A percentile compares a stretch with the other conserved stretches of the same genome.
Evolutionary conservation across 768 basidiomycete genomes (phyloP).

Genomic region (Hortiboletus flavorubellus): DNA sequence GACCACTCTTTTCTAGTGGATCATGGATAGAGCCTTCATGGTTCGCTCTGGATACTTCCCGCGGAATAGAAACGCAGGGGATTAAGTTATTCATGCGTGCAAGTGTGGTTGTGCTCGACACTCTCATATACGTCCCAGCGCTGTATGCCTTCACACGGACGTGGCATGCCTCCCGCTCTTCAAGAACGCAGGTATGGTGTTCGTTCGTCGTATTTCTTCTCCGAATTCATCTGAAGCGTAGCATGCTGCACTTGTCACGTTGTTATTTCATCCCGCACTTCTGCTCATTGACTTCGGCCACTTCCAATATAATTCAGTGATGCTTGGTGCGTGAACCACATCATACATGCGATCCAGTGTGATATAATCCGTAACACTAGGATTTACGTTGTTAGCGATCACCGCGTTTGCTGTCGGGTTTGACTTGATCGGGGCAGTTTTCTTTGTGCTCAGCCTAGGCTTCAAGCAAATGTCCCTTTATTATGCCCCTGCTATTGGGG

Average conservation of each 20-base stretch:
- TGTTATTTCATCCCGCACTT: constrained; percentile 81
- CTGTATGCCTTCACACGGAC: constrained; percentile 59
- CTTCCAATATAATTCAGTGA: constrained; percentile 93
- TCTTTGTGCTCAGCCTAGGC: constrained; percentile 79
- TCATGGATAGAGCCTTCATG: constrained; percentile 52
- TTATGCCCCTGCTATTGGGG: constrained; percentile 89
- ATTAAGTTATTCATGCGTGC: constrained; percentile 79
- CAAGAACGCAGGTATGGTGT: constrained; percentile 67
- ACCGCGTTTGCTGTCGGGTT: constrained; percentile 64
- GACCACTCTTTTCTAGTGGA: constrained; percentile 36
- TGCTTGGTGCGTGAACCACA: constrained; percentile 62
- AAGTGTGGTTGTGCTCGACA: constrained; percentile 68
- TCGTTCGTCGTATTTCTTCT: not conserved
- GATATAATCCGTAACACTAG: constrained; percentile 32
- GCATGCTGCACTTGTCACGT: constrained; percentile 59
- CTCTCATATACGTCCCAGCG: constrained; percentile 72
- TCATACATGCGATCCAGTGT: not conserved
- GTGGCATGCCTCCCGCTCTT: constrained; percentile 69
- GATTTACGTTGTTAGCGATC: constrained; percentile 65
- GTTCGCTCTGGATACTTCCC: constrained; percentile 68
- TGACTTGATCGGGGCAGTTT: constrained; percentile 74
- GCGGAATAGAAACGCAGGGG: constrained; percentile 63
- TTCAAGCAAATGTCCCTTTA: constrained; percentile 98
- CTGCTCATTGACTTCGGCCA: constrained; percentile 89
- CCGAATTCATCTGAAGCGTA: constrained; percentile 3